Base-by-base conservation (phyloP, 2,329 filamentous ascomycete genomes). In the Botrytis hyacinthi region DNA sequence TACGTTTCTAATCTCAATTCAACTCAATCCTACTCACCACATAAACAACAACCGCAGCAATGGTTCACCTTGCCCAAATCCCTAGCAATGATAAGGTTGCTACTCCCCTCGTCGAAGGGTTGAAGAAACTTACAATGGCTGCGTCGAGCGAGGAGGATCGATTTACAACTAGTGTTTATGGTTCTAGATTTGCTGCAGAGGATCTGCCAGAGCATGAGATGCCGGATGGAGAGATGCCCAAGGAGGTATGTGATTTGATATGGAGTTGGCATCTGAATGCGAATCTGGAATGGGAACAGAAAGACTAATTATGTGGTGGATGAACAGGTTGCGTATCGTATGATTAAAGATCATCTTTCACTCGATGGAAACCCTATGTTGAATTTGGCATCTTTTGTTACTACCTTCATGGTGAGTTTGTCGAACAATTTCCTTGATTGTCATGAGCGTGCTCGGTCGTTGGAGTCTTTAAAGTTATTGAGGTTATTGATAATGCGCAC, bases 291-390 rank as follows among this genome's bases (percentile, higher is more conserved):
- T 1, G 3, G 51, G 26, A 4, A 0, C 48, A 57, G n/a, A 29
- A n/a, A 16, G 12, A 35, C 60, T 62, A 62, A 62, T 62, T 40
- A 4, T n/a, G 12, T 40, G 35, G 22, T n/a, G 59, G 6, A 62
- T 62, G 3, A 7, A 18, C n/a, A 97, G 78, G 89, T 97, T 70
- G 95, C 95, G n/a, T 97, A 98, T 83, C 91, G 94, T 67, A 92
- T 98, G 93, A 98, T 98, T 86, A 95, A 94, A 86, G 95, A 98
- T 82, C 93, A 97, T 81, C 86, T 98, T 76, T 96, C 93, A 76
- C 86, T 98, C 70, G 95, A 98, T 81, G 94, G 94, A 73, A 97
- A 95, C 78, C 94, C 94, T 14, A 95, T 94, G 87, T 87, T 97
- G 76, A 93, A 92, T 83, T 84, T 98, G 79, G 95, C 95, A 44